These are phyloP conservation scores for Tricholoma saponaceum DNA, from an alignment of 768 basidiomycete species.

Conservation along the genomic window DNA sequence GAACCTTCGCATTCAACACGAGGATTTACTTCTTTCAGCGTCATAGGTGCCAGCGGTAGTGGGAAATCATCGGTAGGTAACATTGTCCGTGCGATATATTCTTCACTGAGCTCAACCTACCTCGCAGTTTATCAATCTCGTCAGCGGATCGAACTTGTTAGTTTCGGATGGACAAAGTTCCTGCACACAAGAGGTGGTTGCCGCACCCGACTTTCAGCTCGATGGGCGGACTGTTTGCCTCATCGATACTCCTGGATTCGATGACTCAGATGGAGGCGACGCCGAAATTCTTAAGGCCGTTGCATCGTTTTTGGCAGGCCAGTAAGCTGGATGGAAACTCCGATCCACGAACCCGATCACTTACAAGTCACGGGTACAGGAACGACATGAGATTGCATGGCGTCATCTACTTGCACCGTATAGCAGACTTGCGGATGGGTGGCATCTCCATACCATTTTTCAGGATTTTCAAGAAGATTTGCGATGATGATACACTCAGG, in stretches of 20 bases:
- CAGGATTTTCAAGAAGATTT: constrained; percentile 29
- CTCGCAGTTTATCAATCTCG: not conserved
- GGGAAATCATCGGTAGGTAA: too few species aligned
- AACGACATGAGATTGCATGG: constrained; percentile 24
- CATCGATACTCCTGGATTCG: constrained; percentile 2
- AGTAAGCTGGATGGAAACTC: not conserved
- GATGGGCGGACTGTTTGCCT: not conserved
- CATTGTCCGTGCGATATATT: too few species aligned
- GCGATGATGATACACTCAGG: constrained; percentile 22
- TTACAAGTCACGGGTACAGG: not conserved
- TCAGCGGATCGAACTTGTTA: not conserved
- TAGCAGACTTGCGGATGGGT: constrained; percentile 26
- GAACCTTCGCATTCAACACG: too few species aligned
- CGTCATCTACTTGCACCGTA: constrained; percentile 37
- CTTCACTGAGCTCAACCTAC: too few species aligned
- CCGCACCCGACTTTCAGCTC: not conserved
- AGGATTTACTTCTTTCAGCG: too few species aligned
- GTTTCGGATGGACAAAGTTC: not conserved
- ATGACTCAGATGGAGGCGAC: not conserved
- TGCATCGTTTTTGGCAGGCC: not conserved
- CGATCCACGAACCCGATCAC: too few species aligned
- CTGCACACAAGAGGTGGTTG: not conserved
- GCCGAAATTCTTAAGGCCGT: not conserved
- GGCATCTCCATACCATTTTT: constrained; percentile 13
- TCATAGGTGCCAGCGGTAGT: too few species aligned